Percentiles rank a stretch among this genome's conserved stretches.
Conservation (phyloP, 1,284 basidiomycete genomes). For the Trametes hirsuta region DNA sequence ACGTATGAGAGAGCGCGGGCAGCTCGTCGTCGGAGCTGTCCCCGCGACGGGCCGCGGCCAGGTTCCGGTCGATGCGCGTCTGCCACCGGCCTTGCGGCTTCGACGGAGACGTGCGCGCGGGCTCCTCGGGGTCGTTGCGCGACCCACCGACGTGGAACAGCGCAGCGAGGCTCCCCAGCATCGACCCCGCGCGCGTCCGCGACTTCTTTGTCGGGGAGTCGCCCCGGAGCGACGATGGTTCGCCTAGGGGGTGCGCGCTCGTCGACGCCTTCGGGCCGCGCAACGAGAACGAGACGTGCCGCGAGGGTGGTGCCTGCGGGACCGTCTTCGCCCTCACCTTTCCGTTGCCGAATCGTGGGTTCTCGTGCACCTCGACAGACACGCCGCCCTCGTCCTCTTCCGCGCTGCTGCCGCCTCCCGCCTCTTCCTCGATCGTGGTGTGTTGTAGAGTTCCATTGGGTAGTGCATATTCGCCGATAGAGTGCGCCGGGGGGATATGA, state of each 20-base stretch:
- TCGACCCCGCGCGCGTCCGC: slow-evolving; percentile 25
- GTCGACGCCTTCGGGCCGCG: slow-evolving; percentile 13
- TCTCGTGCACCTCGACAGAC: slow-evolving; percentile 57
- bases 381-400: slow-evolving; percentile 36
- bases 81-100: slow-evolving; percentile 39
- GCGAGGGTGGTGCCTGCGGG: background rate
- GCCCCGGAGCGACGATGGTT: slow-evolving; percentile 10
- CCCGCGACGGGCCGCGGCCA: slow-evolving; percentile 34
- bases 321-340: slow-evolving; percentile 18
- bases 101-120: slow-evolving; percentile 16
- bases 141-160: slow-evolving; percentile 30
- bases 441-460: slow-evolving; percentile 47
- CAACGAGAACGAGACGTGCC: slow-evolving; percentile 24
- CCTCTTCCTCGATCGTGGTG: slow-evolving; percentile 42
- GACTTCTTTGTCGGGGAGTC: slow-evolving; percentile 24
- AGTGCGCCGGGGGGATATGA: slow-evolving; percentile 58
- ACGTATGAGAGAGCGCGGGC: slow-evolving; percentile 13
- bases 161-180: slow-evolving; percentile 34
- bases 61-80: slow-evolving; percentile 53
- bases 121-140: slow-evolving; percentile 15
- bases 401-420: slow-evolving; percentile 37
- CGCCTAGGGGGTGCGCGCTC: slow-evolving; percentile 4
- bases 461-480: slow-evolving; percentile 50
- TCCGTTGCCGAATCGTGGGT: slow-evolving; percentile 49
- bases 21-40: slow-evolving; percentile 42